Base-by-base conservation (phyloP, 257 asterid genomes). In the Cruciata laevipes region DNA sequence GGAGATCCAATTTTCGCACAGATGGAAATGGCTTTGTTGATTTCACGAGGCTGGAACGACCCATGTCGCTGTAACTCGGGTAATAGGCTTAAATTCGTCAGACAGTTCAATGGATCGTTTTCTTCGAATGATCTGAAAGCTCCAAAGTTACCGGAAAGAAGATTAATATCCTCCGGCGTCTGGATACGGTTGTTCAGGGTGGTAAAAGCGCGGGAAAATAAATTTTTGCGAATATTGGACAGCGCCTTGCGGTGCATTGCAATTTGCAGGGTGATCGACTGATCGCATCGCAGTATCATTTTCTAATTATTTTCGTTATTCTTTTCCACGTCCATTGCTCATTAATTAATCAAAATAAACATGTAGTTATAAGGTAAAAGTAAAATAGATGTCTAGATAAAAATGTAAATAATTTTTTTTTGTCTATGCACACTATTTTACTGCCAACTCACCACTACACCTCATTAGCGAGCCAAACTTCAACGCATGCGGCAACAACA, bases 1-100 rank as follows among this genome's bases (percentile, higher is more conserved):
- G 62, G 38, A 32, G 63, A 56, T 27, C 76, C 76, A 58, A 56
- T 7, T 66, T 77, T 77, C 5, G 88, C 84, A 61, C 88, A 80
- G 27, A 68, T 68, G 23, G 87, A 83, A 61, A 87, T 68, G 63
- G 78, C 58, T 64, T 79, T 76, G 83, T 78, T 83, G 74, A 78
- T 75, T 59, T 67, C 20, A 42, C 67, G 78, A 12, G 85, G 82
- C 61, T 74, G 37, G 7, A 12, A 71, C 35, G 70, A 67, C 55
- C 74, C 78, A 66, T 75, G 42, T 33, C 66, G 70, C 27, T 72
- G 81, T 3, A 79, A 51, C 17, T 66, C 75, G 59, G 77, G 67
- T 64, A 57, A 51, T 47, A 31, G 61, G 71, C 69, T 70, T 27
- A 66, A 55, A 63, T 67, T 53, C 58, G 69, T 24, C 58, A 66